Evolutionary conservation across 83 land plant species (phyloP).

Genomic region (Picea abies): DNA sequence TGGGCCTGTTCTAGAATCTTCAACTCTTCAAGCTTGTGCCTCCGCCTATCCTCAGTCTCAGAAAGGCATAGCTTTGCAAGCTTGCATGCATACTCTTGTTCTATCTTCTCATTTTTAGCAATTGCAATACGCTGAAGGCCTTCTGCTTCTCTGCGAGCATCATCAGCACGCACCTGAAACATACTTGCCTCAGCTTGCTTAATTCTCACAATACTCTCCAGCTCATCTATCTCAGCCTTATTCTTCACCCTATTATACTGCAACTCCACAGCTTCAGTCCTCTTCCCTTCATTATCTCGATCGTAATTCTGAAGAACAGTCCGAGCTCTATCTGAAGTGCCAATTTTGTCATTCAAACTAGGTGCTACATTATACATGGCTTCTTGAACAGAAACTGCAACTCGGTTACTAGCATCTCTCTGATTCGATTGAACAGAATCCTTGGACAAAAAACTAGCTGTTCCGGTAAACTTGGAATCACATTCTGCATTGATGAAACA

Average conservation of each 20-base stretch:
- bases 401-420: conserved; percentile 27
- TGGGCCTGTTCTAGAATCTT: conserved; percentile 68
- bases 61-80: conserved; percentile 61
- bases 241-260: conserved; percentile 45
- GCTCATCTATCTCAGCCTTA: conserved; percentile 78
- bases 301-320: conserved; percentile 34
- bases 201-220: conserved; percentile 81
- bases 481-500: conserved; percentile 30
- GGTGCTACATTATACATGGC: conserved; percentile 22
- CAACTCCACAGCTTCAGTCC: conserved; percentile 42
- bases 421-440: conserved; percentile 22
- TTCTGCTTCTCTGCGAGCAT: conserved; percentile 91
- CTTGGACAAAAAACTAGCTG: conserved; percentile 18
- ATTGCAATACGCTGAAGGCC: conserved; percentile 76
- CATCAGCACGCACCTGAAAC: conserved; percentile 87
- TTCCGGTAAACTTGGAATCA: conserved; percentile 26
- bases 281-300: conserved; percentile 35
- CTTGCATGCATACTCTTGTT: conserved; percentile 73
- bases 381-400: conserved; percentile 31
- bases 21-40: conserved; percentile 72
- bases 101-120: conserved; percentile 76
- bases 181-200: conserved; percentile 93
- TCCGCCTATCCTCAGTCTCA: conserved; percentile 78
- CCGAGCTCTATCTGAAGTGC: conserved; percentile 23
- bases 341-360: conserved; percentile 33